These are phyloP conservation scores for Phlebiopsis gigantea DNA, from an alignment of 768 basidiomycete genomes.

Conservation along the genomic window DNA sequence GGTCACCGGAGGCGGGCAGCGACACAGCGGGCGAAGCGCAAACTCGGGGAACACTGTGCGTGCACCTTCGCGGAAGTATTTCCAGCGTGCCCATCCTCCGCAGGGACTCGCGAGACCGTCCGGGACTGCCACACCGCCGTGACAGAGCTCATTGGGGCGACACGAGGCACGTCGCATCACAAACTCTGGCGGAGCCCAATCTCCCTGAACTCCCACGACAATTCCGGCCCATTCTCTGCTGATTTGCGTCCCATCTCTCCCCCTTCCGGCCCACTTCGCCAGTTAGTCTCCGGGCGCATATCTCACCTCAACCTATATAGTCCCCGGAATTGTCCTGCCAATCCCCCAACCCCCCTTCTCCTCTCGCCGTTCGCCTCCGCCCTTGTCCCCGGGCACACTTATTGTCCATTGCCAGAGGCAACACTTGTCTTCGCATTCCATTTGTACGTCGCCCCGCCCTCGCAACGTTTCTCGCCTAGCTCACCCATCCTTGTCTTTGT, in stretches of 20 bases:
- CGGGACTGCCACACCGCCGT: not conserved
- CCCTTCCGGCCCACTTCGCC: not conserved
- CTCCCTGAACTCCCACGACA: not conserved
- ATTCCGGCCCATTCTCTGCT: not conserved
- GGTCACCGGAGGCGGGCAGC: not conserved
- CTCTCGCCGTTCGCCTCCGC: slow-evolving; percentile 15
- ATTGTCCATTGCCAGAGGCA: slow-evolving; percentile 16
- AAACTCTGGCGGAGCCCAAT: not conserved
- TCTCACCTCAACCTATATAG: slow-evolving; percentile 20
- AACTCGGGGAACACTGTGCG: not conserved
- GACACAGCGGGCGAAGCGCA: not conserved
- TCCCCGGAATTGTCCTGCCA: slow-evolving; percentile 13
- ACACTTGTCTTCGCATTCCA: slow-evolving; percentile 9
- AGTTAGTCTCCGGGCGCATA: not conserved
- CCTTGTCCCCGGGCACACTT: slow-evolving; percentile 18
- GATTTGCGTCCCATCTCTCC: not conserved
- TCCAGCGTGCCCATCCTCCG: not conserved
- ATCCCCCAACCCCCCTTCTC: slow-evolving; percentile 18
- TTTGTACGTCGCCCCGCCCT: slow-evolving; percentile 16
- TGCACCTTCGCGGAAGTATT: slow-evolving; percentile 4
- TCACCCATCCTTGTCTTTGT: slow-evolving; percentile 16
- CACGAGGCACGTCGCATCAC: slow-evolving; percentile 5
- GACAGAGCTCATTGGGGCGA: not conserved
- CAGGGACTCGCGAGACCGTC: not conserved
- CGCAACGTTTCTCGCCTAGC: slow-evolving; percentile 17